A percentile compares a stretch with the other conserved stretches of the same genome.
Conservation (phyloP, 2,329 filamentous ascomycete species). For the Fusarium camptoceras region DNA sequence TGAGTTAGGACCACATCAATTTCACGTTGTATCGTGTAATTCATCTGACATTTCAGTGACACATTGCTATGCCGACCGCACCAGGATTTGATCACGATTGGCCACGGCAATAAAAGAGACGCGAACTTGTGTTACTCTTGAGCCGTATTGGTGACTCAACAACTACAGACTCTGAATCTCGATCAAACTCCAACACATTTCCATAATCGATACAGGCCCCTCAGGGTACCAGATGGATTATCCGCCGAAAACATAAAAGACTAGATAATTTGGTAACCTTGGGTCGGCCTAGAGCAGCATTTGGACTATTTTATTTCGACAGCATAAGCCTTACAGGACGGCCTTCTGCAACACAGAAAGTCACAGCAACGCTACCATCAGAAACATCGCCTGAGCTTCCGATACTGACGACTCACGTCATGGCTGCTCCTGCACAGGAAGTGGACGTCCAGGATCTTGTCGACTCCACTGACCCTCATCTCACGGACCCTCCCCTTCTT, state of each 20-base stretch:
- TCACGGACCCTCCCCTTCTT: constrained; percentile 82
- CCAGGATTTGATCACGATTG: constrained; percentile 7
- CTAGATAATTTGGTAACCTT: background rate
- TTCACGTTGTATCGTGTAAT: background rate
- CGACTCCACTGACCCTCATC: constrained; percentile 55
- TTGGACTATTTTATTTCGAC: background rate
- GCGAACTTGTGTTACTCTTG: constrained; percentile 29
- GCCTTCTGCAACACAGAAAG: background rate
- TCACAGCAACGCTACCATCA: background rate
- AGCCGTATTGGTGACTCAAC: constrained; percentile 37
- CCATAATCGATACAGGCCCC: background rate
- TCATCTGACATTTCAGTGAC: background rate
- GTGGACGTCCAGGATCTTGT: constrained; percentile 37
- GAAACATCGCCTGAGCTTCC: constrained; percentile 6
- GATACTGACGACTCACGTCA: constrained; percentile 31
- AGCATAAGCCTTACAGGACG: background rate
- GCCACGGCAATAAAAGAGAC: constrained; percentile 12
- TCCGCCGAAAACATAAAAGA: background rate
- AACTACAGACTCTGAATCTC: constrained; percentile 20
- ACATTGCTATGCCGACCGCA: background rate
- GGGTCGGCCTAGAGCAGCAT: background rate
- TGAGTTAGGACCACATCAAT: background rate
- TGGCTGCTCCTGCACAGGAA: constrained; percentile 39
- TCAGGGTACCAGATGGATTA: background rate
- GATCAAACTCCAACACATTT: background rate